These are phyloP conservation scores for Telopea speciosissima DNA, from an alignment of 177 flowering plant genomes.

Conservation along the genomic window DNA sequence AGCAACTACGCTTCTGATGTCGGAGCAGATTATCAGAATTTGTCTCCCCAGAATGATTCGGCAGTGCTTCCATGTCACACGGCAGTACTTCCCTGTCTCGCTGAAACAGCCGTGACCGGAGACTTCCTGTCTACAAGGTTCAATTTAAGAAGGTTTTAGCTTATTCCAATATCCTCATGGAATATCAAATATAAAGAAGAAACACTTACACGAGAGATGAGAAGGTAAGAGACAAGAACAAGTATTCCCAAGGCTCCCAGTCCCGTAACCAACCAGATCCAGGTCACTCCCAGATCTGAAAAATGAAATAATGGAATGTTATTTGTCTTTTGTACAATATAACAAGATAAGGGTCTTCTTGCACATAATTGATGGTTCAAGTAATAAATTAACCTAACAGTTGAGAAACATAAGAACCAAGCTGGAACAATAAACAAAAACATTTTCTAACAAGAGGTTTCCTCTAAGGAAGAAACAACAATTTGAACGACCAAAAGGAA, in stretches of 20 bases:
- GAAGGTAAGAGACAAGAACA: slow-evolving; percentile 29
- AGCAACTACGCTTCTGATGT: slow-evolving; percentile 75
- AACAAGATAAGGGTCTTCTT: neutral
- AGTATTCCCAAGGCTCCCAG: slow-evolving; percentile 43
- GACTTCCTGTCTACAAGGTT: slow-evolving; percentile 59
- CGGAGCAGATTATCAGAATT: slow-evolving; percentile 56
- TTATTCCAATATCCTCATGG: slow-evolving; percentile 1
- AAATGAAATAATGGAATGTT: neutral
- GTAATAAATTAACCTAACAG: neutral
- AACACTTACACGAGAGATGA: slow-evolving; percentile 44
- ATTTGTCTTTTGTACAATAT: neutral
- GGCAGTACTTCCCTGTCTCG: slow-evolving; percentile 73
- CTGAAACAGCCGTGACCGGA: slow-evolving; percentile 19
- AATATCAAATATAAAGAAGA: neutral
- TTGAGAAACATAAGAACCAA: neutral
- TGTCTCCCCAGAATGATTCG: slow-evolving; percentile 62
- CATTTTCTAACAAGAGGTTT: neutral
- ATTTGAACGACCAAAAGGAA: neutral
- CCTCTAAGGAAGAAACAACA: neutral
- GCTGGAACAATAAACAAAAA: too few species aligned
- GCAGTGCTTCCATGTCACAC: slow-evolving; percentile 69
- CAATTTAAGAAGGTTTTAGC: slow-evolving; percentile 18
- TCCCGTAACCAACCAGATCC: slow-evolving; percentile 40
- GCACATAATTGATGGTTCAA: neutral
- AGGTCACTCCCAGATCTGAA: slow-evolving; percentile 38